These are phyloP conservation scores for Talaromyces sp. DNA, from an alignment of 2,329 filamentous ascomycete genomes.

Conservation along the genomic window DNA sequence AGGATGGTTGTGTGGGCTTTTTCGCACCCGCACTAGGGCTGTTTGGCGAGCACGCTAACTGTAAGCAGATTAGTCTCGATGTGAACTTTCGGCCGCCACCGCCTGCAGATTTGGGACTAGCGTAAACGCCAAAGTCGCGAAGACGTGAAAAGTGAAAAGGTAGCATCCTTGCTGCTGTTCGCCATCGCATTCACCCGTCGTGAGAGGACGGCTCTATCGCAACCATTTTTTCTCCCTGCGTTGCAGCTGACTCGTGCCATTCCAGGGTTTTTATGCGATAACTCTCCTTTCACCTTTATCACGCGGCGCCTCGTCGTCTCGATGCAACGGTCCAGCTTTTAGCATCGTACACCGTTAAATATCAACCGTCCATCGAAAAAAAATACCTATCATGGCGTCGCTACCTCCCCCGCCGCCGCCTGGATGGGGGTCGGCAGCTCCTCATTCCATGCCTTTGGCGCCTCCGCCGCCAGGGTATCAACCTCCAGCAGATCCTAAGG, in stretches of 20 bases:
- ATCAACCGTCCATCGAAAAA: conserved; percentile 15
- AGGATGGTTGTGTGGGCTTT: conserved; percentile 41
- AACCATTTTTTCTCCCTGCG: neutral
- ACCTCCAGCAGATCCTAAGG: conserved; percentile 73
- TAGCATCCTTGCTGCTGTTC: conserved; percentile 2
- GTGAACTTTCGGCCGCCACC: conserved; percentile 30
- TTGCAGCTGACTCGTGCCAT: neutral
- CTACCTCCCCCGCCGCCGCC: conserved; percentile 65
- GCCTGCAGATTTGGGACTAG: conserved; percentile 11
- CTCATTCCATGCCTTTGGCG: conserved; percentile 51
- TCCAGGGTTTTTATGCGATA: neutral
- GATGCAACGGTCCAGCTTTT: conserved; percentile 29
- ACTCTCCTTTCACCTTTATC: neutral
- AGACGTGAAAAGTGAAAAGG: conserved; percentile 8
- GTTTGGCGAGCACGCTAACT: conserved; percentile 35
- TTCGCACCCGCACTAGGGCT: conserved; percentile 30
- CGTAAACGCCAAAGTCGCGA: conserved; percentile 11
- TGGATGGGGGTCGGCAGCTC: conserved; percentile 55
- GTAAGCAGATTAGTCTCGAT: conserved; percentile 19
- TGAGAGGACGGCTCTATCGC: conserved; percentile 21
- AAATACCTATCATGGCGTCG: conserved; percentile 49
- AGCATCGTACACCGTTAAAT: conserved; percentile 8
- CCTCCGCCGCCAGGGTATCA: conserved; percentile 84
- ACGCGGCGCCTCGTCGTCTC: conserved; percentile 13
- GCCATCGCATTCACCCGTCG: conserved; percentile 18